Percentiles rank a stretch among this genome's conserved stretches.
Conservation (phyloP, 1,284 basidiomycete species). For the Malassezia obtusa region DNA sequence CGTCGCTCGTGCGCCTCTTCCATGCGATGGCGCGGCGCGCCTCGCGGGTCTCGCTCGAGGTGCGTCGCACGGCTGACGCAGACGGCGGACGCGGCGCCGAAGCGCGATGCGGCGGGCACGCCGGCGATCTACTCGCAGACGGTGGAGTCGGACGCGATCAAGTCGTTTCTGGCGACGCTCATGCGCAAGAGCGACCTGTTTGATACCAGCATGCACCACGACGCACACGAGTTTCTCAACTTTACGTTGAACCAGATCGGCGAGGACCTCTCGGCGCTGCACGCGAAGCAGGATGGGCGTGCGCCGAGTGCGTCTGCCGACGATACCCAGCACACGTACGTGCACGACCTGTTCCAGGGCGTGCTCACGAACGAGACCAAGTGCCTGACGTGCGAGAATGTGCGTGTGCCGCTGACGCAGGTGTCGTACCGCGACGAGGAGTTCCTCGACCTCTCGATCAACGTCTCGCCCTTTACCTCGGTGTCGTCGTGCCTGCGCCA, state of each 20-base stretch:
- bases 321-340: constrained; percentile 57
- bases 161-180: constrained; percentile 29
- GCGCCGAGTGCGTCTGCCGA: neutral
- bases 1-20: constrained; percentile 1
- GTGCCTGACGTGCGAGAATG: constrained; percentile 79
- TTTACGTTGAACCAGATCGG: constrained; percentile 84
- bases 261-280: constrained; percentile 69
- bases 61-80: neutral
- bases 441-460: constrained; percentile 92
- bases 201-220: constrained; percentile 55
- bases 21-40: constrained; percentile 6
- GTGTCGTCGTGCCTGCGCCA: constrained; percentile 88
- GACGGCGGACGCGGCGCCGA: neutral
- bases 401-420: constrained; percentile 48
- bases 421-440: constrained; percentile 91
- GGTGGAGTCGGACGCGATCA: constrained; percentile 17
- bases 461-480: constrained; percentile 93
- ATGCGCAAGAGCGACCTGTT: constrained; percentile 40
- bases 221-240: constrained; percentile 94
- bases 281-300: neutral
- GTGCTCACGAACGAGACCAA: constrained; percentile 88
- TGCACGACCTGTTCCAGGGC: constrained; percentile 88
- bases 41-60: neutral
- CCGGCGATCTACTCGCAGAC: neutral
- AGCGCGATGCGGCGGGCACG: neutral